These are phyloP conservation scores for Ensete glaucum DNA, from an alignment of 176 grass and related monocot species.

Conservation along the genomic window DNA sequence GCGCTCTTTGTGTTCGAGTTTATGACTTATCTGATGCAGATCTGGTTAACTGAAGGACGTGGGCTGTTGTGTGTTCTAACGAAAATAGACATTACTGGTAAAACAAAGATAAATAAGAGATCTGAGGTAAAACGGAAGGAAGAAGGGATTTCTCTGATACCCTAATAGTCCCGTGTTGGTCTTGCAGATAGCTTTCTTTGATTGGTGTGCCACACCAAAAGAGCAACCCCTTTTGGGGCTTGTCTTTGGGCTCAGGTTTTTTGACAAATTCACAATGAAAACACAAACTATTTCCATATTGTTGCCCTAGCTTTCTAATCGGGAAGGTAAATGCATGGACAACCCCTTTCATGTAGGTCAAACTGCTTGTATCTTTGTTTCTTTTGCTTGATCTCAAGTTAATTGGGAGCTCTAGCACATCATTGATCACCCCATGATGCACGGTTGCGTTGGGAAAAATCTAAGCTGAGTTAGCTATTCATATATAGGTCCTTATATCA, in stretches of 20 bases:
- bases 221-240: too few relatives aligned
- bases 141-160: too few relatives aligned
- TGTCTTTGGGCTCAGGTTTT: too few relatives aligned
- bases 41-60: background rate
- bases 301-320: too few relatives aligned
- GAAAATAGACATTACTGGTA: background rate
- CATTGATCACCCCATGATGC: background rate
- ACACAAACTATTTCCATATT: too few relatives aligned
- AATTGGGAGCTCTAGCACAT: background rate
- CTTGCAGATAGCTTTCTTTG: too few relatives aligned
- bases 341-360: too few relatives aligned
- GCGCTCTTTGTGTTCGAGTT: background rate
- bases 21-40: background rate
- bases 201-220: too few relatives aligned
- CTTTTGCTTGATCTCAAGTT: background rate
- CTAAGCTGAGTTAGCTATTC: background rate
- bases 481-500: too few relatives aligned
- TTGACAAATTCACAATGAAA: too few relatives aligned
- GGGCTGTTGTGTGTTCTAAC: background rate
- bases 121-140: conserved; percentile 8
- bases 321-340: too few relatives aligned
- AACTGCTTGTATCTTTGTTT: background rate
- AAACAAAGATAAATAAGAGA: background rate
- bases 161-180: too few relatives aligned
- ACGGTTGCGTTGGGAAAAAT: background rate